These are phyloP conservation scores for Colletotrichum siamense DNA, from an alignment of 2,329 filamentous ascomycete genomes.

Conservation along the genomic window DNA sequence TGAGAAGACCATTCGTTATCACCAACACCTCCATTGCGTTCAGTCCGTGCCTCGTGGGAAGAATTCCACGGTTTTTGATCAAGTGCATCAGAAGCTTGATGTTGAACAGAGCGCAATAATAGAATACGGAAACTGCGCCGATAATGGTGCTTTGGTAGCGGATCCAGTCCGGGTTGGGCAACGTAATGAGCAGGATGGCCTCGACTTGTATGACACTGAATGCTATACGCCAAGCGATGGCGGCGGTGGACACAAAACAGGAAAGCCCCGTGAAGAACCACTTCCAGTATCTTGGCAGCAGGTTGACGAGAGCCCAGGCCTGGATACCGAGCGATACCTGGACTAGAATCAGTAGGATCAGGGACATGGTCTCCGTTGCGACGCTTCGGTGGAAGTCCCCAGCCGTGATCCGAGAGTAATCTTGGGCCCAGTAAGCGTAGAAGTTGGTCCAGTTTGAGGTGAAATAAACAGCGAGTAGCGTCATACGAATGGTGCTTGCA, in stretches of 20 bases:
- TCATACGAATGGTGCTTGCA: conserved; percentile 64
- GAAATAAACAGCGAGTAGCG: conserved; percentile 64
- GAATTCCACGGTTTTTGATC: conserved; percentile 49
- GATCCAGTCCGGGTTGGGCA: conserved; percentile 38
- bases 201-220: conserved; percentile 41
- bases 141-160: conserved; percentile 40
- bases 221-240: conserved; percentile 36
- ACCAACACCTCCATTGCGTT: conserved; percentile 60
- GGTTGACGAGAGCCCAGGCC: conserved; percentile 56
- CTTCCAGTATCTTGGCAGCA: conserved; percentile 48
- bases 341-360: conserved; percentile 50
- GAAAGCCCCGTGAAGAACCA: conserved; percentile 36
- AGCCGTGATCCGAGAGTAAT: conserved; percentile 54
- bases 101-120: conserved; percentile 64
- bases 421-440: conserved; percentile 63
- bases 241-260: conserved; percentile 31
- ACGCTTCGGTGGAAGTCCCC: conserved; percentile 41
- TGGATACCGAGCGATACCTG: conserved; percentile 56
- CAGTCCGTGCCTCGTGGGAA: conserved; percentile 46
- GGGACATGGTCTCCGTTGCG: conserved; percentile 44
- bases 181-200: conserved; percentile 28
- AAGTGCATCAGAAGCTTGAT: conserved; percentile 55
- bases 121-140: conserved; percentile 49
- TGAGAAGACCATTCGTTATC: conserved; percentile 61
- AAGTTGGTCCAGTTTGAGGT: conserved; percentile 65